Conservation (phyloP, 2,329 filamentous ascomycete genomes). For the Alternaria sp. region DNA sequence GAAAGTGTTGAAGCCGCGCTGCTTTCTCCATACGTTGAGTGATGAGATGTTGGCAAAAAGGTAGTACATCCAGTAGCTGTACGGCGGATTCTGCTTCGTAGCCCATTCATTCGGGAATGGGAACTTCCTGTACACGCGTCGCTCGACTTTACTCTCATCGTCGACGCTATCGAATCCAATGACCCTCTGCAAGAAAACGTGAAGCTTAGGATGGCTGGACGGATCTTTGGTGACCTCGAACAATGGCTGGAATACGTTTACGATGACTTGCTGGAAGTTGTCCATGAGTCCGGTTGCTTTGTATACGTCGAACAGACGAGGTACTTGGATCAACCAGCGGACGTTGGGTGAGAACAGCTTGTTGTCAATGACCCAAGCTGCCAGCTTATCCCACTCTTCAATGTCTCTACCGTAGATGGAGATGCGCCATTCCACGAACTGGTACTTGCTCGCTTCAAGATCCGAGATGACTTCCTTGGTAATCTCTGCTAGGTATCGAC, state of each 20-base stretch:
- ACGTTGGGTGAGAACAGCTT: slow-evolving; percentile 98
- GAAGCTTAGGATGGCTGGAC: slow-evolving; percentile 84
- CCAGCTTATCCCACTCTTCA: slow-evolving; percentile 97
- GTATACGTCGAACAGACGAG: slow-evolving; percentile 93
- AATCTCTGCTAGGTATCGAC: slow-evolving; percentile 94
- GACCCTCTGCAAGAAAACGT: slow-evolving; percentile 92
- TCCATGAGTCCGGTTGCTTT: slow-evolving; percentile 87
- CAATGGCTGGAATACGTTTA: slow-evolving; percentile 89
- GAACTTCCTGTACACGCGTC: slow-evolving; percentile 93
- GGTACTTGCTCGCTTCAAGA: slow-evolving; percentile 97
- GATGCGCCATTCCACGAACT: slow-evolving; percentile 99
- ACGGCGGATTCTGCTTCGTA: slow-evolving; percentile 93
- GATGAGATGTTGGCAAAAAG: slow-evolving; percentile 93
- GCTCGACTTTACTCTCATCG: slow-evolving; percentile 95
- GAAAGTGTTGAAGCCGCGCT: slow-evolving; percentile 95
- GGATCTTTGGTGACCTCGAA: slow-evolving; percentile 95
- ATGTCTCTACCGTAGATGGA: slow-evolving; percentile 93
- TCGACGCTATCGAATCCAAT: slow-evolving; percentile 98
- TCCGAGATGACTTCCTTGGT: slow-evolving; percentile 98
- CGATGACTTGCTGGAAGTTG: slow-evolving; percentile 87
- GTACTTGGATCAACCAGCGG: slow-evolving; percentile 94
- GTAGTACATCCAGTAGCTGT: slow-evolving; percentile 99
- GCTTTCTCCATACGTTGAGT: slow-evolving; percentile 88
- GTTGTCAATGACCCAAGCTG: slow-evolving; percentile 96
- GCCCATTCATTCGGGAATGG: slow-evolving; percentile 88